Percentiles rank a stretch among this genome's conserved stretches.
These are phyloP conservation scores for Cyclocybe cylindracea DNA, from an alignment of 768 basidiomycete genomes.

Conservation along the genomic window DNA sequence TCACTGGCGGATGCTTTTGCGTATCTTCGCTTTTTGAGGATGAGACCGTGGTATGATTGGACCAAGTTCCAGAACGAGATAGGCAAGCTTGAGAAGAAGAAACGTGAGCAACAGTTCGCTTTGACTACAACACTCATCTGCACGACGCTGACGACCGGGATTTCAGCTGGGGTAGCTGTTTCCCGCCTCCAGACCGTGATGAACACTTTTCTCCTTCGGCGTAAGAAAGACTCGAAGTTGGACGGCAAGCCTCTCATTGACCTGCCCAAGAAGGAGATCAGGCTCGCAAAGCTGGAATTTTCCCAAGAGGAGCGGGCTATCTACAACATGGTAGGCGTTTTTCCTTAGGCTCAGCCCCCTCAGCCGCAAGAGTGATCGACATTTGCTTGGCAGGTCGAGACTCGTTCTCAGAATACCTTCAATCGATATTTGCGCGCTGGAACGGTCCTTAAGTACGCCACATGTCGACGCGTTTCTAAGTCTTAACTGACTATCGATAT, in stretches of 20 bases:
- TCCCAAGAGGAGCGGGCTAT: slow-evolving; percentile 61
- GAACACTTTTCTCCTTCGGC: slow-evolving; percentile 51
- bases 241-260: slow-evolving; percentile 72
- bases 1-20: slow-evolving; percentile 55
- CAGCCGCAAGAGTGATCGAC: neutral
- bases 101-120: slow-evolving; percentile 37
- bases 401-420: slow-evolving; percentile 57
- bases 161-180: slow-evolving; percentile 52
- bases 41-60: slow-evolving; percentile 52
- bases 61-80: slow-evolving; percentile 39
- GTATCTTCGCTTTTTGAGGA: slow-evolving; percentile 41
- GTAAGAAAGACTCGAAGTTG: slow-evolving; percentile 63
- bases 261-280: slow-evolving; percentile 56
- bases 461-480: neutral
- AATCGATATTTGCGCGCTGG: slow-evolving; percentile 62
- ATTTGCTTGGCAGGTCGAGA: slow-evolving; percentile 43
- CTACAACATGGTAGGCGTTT: slow-evolving; percentile 48
- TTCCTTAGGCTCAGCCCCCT: neutral
- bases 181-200: slow-evolving; percentile 62
- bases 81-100: slow-evolving; percentile 45
- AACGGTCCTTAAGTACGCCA: slow-evolving; percentile 63
- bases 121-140: neutral
- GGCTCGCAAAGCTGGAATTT: slow-evolving; percentile 56
- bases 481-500: neutral
- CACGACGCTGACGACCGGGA: neutral